Base-by-base conservation (phyloP, 441 rosid genomes). In the Flueggea neowawraea region DNA sequence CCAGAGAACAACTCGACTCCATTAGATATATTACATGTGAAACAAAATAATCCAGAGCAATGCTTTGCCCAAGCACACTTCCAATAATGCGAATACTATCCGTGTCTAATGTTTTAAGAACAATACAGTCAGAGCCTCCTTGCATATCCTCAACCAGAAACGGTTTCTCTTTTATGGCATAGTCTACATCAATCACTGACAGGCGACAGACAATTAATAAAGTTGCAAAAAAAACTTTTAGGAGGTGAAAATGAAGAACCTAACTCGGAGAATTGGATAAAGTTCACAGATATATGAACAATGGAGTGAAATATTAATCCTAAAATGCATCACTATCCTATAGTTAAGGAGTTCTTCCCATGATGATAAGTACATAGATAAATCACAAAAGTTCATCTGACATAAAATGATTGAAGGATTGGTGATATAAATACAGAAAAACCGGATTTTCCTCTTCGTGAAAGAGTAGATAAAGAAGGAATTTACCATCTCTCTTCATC, bases 41-140 rank as follows among this genome's bases (percentile, higher is more conserved):
- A 68, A 92, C 97, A 82, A 87, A 94, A 70, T 90, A 83, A 68
- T 94, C 98, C 78, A 88, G 63, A 4, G 96, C 97, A 76, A 90
- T 94, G 64, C 98, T 94, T 74, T 88, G 97, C 32, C 96, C 98
- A 39, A 94, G 96, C 67, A 94, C 91, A 65, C 95, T 90, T 73
- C 95, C 97, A 67, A 94, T 88, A 16, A 88, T 80, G 59, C 96
- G 93, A 52, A 94, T 76, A 57, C 95, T 88, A 69, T 94, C 91
- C 49, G 84, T 89, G 75, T 90, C 98, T 71, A 90, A 71, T 10
- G 75, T 74, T 65, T 83, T 94, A 41, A 94, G 87, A 73, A 85
- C 84, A 8, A 90, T 75, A 62, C 80, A 82, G 68, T 94, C 97
- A 6, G 85, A 88, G 49, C 97, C 97, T 65, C 96, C 96, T 70